Conservation (phyloP, 257 asterid species). For the Thymus mandschuricus region DNA sequence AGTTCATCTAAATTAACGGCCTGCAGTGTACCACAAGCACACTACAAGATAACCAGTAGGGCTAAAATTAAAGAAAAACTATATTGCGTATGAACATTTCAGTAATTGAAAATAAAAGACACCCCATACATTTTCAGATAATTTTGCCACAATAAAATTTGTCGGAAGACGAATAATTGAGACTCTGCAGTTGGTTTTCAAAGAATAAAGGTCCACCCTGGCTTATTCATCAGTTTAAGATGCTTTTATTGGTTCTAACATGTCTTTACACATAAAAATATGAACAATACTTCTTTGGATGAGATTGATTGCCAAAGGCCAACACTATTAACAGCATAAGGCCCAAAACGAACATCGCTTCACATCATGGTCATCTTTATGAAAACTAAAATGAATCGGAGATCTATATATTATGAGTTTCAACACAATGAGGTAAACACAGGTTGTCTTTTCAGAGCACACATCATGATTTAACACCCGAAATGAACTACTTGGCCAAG, state of each 20-base stretch:
- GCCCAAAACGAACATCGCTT: constrained; percentile 14
- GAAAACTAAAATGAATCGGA: constrained; percentile 7
- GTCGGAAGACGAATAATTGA: constrained; percentile 4
- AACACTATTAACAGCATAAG: not conserved
- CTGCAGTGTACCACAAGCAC: constrained; percentile 4
- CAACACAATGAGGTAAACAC: not conserved
- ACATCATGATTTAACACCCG: constrained; percentile 18
- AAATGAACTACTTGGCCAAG: constrained; percentile 11
- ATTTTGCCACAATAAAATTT: constrained; percentile 10
- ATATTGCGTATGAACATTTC: not conserved
- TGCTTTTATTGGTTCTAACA: not conserved
- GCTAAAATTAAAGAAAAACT: constrained; percentile 4
- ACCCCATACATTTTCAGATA: constrained; percentile 9
- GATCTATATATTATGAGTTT: constrained; percentile 4
- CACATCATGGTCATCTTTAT: constrained; percentile 18
- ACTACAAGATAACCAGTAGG: not conserved
- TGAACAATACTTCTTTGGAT: constrained; percentile 1
- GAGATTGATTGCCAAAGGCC: constrained; percentile 16
- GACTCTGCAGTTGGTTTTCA: not conserved
- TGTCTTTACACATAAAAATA: not conserved
- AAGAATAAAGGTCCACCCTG: constrained; percentile 7
- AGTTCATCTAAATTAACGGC: constrained; percentile 12
- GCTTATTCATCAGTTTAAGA: not conserved
- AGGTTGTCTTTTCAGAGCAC: constrained; percentile 4
- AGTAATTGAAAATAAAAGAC: not conserved